Evolutionary conservation across 2,329 filamentous ascomycete genomes (phyloP), one percentile per base, ranked within the genome.

Genomic region (Stachybotrys chlorohalonatus): DNA sequence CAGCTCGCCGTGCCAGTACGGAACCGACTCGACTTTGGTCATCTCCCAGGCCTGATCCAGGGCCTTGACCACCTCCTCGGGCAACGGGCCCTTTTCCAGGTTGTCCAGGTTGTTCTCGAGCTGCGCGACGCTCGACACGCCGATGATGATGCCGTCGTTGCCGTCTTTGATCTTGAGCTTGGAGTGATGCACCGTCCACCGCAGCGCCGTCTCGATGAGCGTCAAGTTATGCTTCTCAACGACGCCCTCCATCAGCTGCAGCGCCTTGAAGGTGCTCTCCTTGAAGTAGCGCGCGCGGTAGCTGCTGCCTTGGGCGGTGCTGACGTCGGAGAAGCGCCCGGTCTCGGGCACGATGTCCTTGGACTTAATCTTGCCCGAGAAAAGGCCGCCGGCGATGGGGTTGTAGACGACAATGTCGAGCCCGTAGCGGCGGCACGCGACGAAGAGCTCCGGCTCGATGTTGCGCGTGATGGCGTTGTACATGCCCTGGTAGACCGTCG

Each of bases 401-500:
- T 94, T 95, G 73, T 92, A 93, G 47, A 90, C 76, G 7, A 93
- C 89, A 49, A 94, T 79, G 58, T 91, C 86, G 24, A 94, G 77
- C 2, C 87, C 87, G 67, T 90, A 93, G 53, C 87, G 82, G 24
- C 83, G 82, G 65, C 87, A 91, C 24, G 84, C 83, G 3, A 84
- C 83, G 53, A 94, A 79, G 47, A 94, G 75, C 68, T 94, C 89
- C 1, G 80, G 68, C 68, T 94, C 90, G 58, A 93, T 85, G 54
- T 81, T 82, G 53, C 90, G 83, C 24, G 85, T 89, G 60, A 92
- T 88, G 55, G 81, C 83, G 69, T 93, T 93, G 72, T 93, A 93
- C 88, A 95, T 93, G 63, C 80, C 91, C 70, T 94, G 90, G 70
- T 90, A 95, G 54, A 95, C 83, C 1, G 87, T 90, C 1, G 90